Evolutionary conservation across 2,329 filamentous ascomycete species (phyloP), one percentile per base, ranked within the genome.

Genomic region (Cercospora citrullina): DNA sequence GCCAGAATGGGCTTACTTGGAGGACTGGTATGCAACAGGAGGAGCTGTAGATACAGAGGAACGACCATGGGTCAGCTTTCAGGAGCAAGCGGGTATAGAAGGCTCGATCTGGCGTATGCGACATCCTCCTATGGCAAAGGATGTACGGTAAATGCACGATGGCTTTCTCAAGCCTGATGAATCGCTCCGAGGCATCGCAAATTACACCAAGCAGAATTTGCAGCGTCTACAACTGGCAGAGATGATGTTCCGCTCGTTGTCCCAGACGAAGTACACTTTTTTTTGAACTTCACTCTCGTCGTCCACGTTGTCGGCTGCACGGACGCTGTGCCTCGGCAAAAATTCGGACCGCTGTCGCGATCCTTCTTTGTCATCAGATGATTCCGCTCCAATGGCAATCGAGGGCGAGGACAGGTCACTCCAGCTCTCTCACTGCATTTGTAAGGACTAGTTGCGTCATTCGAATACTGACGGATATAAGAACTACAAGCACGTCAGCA

Each of bases 1-100:
- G 1, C 89, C 90, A 0, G 87, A 84, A 3, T 92, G 90, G 89
- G 88, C 89, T 1, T 91, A 90, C 69, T 86, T 87, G 0, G 90
- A 92, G 75, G 86, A 89, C 39, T 72, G 89, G 16, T 84, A 87
- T 70, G 68, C 68, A 3, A n/a, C 33, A 18, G 66, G 57, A 18
- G 48, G 26, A 10, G 21, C 9, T 2, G 59, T 30, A 16, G 66
- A 67, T 12, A 64, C 69, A 3, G 69, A 63, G 18, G 72, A 71
- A 4, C 64, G 74, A 45, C 75, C 76, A 4, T 78, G 76, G 76
- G 72, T 78, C 9, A 74, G 69, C 45, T 51, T 62, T 26, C 68
- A 67, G 60, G 75, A 73, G 58, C 68, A 65, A 28, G 73, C 72
- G 10, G 76, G 76, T 4, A 70, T 78, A n/a, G 76, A 78, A 67